Conservation (phyloP, 208 protist genomes). For the Naegleria lovaniensis region DNA sequence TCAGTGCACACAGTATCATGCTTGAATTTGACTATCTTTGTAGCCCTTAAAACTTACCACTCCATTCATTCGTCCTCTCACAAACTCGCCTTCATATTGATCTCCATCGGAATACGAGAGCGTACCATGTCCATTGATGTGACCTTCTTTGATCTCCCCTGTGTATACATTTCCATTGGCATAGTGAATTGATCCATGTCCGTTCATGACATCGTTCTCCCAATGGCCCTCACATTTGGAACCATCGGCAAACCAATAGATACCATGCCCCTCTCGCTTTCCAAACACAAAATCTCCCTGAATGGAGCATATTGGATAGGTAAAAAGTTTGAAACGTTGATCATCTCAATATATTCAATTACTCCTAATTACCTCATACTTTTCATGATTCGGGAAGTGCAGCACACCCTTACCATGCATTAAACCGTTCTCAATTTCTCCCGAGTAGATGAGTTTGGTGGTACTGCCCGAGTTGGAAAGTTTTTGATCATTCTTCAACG, state of each 20-base stretch:
- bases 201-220: slow-evolving; percentile 86
- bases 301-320: no score
- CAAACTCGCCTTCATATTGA: background rate
- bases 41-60: background rate
- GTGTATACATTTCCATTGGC: slow-evolving; percentile 66
- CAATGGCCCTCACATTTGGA: slow-evolving; percentile 79
- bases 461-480: background rate
- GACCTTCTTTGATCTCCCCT: slow-evolving; percentile 56
- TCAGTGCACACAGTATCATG: no score
- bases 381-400: slow-evolving; percentile 84
- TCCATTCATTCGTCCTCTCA: background rate
- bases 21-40: no score
- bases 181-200: slow-evolving; percentile 80
- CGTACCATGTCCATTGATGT: background rate
- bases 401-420: slow-evolving; percentile 88
- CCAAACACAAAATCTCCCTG: slow-evolving; percentile 85
- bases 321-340: no score
- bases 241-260: slow-evolving; percentile 83
- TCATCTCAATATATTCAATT: no score
- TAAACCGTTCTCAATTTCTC: slow-evolving; percentile 86
- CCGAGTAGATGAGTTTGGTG: slow-evolving; percentile 81
- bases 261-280: slow-evolving; percentile 79
- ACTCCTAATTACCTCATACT: slow-evolving; percentile 21
- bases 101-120: background rate
- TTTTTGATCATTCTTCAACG: no score